These are phyloP conservation scores for Petrea volubilis DNA, from an alignment of 257 asterid genomes.

Conservation along the genomic window DNA sequence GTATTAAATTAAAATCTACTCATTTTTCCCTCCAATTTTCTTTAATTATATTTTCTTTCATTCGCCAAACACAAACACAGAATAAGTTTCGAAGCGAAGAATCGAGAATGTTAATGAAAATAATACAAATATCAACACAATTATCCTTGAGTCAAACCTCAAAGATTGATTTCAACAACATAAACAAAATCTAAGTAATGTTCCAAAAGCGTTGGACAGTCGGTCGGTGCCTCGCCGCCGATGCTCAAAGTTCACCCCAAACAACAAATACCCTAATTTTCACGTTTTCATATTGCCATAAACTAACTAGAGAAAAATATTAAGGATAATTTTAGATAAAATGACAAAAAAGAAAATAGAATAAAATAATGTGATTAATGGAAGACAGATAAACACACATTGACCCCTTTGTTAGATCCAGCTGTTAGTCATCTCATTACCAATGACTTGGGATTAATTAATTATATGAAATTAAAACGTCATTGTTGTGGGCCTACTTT, in stretches of 20 bases:
- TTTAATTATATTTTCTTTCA: too few relatives aligned
- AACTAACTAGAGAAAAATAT: background rate
- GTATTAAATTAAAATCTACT: too few relatives aligned
- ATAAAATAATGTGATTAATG: conserved; percentile 11
- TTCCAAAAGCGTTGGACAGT: background rate
- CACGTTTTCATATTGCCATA: background rate
- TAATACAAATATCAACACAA: background rate
- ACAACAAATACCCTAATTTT: background rate
- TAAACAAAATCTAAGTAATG: background rate
- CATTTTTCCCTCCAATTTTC: too few relatives aligned
- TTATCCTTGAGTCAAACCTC: background rate
- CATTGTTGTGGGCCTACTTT: background rate
- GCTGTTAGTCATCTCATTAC: conserved; percentile 24
- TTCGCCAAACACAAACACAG: background rate
- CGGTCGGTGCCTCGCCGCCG: background rate
- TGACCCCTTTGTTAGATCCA: conserved; percentile 25
- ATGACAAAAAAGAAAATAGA: background rate
- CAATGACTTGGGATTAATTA: conserved; percentile 8
- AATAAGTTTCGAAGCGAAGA: background rate
- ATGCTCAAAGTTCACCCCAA: background rate
- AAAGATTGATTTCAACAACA: background rate
- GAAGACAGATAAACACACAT: conserved; percentile 28
- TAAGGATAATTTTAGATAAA: background rate
- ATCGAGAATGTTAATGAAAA: background rate
- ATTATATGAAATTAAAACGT: conserved; percentile 2